phyloP scores from a whole-genome alignment of 78 protist species.

The Anaeramoeba flamelloides region DNA sequence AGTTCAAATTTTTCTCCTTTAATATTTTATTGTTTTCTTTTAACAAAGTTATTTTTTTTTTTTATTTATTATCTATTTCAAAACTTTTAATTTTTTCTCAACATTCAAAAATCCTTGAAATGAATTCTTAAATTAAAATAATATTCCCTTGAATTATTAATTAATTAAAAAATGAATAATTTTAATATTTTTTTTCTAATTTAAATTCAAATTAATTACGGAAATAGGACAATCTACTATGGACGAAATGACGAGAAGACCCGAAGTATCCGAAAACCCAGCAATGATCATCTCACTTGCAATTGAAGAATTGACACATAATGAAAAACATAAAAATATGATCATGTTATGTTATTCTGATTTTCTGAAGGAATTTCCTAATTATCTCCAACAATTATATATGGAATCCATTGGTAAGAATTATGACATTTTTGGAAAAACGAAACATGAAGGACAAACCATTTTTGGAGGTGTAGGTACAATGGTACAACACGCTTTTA shows the following conservation, averaged over 20 bases:
- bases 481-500: slow-evolving; percentile 34
- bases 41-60: too few relatives aligned
- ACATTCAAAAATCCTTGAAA: too few relatives aligned
- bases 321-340: slow-evolving; percentile 24
- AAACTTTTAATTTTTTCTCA: too few relatives aligned
- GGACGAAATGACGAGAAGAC: slow-evolving; percentile 25
- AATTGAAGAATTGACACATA: slow-evolving; percentile 12
- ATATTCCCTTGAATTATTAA: too few relatives aligned
- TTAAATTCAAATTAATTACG: too few relatives aligned
- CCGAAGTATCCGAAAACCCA: slow-evolving; percentile 17
- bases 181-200: too few relatives aligned
- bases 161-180: too few relatives aligned
- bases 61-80: too few relatives aligned
- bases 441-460: slow-evolving; percentile 21
- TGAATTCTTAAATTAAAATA: too few relatives aligned
- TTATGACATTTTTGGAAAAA: slow-evolving; percentile 15
- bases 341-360: slow-evolving; percentile 28
- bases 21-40: too few relatives aligned
- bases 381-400: slow-evolving; percentile 39
- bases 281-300: slow-evolving; percentile 28
- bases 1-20: too few relatives aligned
- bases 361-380: slow-evolving; percentile 22
- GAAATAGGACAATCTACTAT: slow-evolving; percentile 23
- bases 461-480: slow-evolving; percentile 45
- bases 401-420: slow-evolving; percentile 40